These are phyloP conservation scores for Leptographium galeiforme DNA, from an alignment of 2,329 filamentous ascomycete genomes.

Conservation along the genomic window DNA sequence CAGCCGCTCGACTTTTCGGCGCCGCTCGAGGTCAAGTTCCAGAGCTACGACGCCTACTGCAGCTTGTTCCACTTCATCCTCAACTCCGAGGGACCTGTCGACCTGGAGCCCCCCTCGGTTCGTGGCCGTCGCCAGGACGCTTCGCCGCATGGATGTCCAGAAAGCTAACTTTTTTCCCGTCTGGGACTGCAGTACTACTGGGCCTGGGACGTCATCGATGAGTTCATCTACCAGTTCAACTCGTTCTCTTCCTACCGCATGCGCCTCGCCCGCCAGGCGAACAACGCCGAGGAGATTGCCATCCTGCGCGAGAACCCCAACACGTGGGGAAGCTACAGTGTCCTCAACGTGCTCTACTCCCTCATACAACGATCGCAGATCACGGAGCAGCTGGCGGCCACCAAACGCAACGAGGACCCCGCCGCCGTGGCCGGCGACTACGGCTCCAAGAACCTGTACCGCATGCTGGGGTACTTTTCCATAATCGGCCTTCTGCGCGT, in stretches of 20 bases:
- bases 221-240: constrained; percentile 99
- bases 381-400: constrained; percentile 88
- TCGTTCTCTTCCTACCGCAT: constrained; percentile 96
- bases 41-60: constrained; percentile 99
- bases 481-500: constrained; percentile 95
- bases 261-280: constrained; percentile 66
- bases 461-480: constrained; percentile 98
- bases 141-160: constrained; percentile 10
- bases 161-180: neutral
- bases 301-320: constrained; percentile 93
- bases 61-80: constrained; percentile 98
- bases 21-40: constrained; percentile 90
- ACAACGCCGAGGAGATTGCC: constrained; percentile 85
- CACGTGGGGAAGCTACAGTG: constrained; percentile 99
- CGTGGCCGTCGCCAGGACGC: neutral
- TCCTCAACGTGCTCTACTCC: constrained; percentile 97
- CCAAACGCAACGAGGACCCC: constrained; percentile 87
- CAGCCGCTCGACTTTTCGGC: constrained; percentile 94
- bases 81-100: constrained; percentile 97
- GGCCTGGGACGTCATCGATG: constrained; percentile 99
- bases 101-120: constrained; percentile 90
- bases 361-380: constrained; percentile 98
- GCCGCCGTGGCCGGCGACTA: constrained; percentile 86
- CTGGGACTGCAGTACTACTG: constrained; percentile 74
- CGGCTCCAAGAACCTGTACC: constrained; percentile 84